Evolutionary conservation across 805 yeast species (phyloP), one percentile per base, ranked within the genome.

Genomic region (Zygoascus flipseniorum): DNA sequence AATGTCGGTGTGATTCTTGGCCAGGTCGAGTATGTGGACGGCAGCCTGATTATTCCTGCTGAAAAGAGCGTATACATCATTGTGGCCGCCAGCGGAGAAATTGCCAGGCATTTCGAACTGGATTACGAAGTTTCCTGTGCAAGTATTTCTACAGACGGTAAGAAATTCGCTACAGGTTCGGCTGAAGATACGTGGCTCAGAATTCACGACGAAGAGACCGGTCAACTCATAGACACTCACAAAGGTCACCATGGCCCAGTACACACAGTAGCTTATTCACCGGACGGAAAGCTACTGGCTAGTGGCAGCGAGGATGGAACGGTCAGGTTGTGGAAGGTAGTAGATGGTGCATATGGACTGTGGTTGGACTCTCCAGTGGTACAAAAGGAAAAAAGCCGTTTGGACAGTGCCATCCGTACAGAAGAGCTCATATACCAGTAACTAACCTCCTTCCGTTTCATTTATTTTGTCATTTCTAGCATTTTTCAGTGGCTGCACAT

Each of bases 261-360:
- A 4, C 87, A 96, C 2, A 82, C 89, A 55, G 73, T 93, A 39
- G 80, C 92, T 10, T 92, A 92, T 66, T 95, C 97, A 45, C 95
- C 89, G 62, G 86, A 81, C 58, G 76, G 81, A 43, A 72, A 80
- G 2, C 75, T 83, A 10, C 76, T 90, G 52, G 98, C 96, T 2
- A 83, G 93, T 52, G 95, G 97, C 1, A 85, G 95, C n/a, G 95
- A 98, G 97, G 99, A 93, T 69, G 88, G 87, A 59, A 92, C 99
- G 3, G 82, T 92, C 19, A 76, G 99, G 59, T 75, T 93, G n/a
- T 93, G 99, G 99, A 85, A 84, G 64, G 81, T 90, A 45, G 54
- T 50, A 10, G 48, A 46, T 9, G 69, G 63, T 2, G 59, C 65
- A 3, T 67, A 65, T 43, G 71, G 71, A 2, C 53, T 67, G 43